A percentile compares a stretch with the other conserved stretches of the same genome.
Conservation (phyloP, 192 early-diverging fungal genomes). For the Rhizophagus prolifer region DNA sequence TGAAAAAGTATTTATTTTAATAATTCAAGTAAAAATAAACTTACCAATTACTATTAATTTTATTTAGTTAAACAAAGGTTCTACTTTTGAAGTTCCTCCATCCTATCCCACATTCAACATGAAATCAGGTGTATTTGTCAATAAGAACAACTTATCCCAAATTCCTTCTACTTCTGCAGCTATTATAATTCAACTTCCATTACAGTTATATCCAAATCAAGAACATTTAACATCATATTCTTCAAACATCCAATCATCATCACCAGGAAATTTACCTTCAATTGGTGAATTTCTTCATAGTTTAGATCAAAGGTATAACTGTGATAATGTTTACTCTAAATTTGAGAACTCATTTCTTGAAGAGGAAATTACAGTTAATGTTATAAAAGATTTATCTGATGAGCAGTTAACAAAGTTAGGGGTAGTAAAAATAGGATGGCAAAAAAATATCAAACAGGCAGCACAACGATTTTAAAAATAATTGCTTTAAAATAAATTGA, state of each 20-base stretch:
- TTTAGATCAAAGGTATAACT: background rate
- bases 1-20: background rate
- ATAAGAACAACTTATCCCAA: background rate
- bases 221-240: no score
- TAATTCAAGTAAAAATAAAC: no score
- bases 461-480: background rate
- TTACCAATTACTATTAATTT: background rate
- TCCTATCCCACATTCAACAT: background rate
- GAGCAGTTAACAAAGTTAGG: background rate
- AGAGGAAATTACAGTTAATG: conserved; percentile 2
- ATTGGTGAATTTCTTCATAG: background rate
- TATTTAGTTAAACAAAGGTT: background rate
- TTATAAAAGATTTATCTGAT: background rate
- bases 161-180: no score
- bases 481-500: no score
- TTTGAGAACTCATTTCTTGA: background rate
- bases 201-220: no score
- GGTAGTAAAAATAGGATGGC: background rate
- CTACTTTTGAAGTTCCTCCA: background rate
- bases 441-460: conserved; percentile 11
- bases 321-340: background rate
- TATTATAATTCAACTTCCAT: no score
- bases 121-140: background rate
- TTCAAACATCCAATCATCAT: background rate
- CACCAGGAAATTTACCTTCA: background rate